These are phyloP conservation scores for Henningerozyma blattae DNA, from an alignment of 805 yeast genomes.

Conservation along the genomic window DNA sequence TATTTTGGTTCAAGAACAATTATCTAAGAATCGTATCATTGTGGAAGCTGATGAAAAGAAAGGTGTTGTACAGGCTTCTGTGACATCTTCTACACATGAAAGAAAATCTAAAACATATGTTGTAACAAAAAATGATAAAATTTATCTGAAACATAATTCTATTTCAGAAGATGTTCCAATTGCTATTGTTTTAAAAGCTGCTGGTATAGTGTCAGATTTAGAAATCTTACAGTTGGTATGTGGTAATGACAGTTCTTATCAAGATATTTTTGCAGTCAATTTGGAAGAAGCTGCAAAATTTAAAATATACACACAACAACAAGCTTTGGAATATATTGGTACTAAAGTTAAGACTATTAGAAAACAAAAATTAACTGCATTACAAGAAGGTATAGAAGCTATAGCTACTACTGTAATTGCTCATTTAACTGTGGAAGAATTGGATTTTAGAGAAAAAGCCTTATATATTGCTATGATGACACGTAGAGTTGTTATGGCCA, in stretches of 20 bases:
- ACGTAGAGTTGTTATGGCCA: constrained; percentile 88
- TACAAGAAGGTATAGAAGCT: constrained; percentile 95
- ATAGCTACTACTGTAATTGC: constrained; percentile 94
- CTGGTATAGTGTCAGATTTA: constrained; percentile 83
- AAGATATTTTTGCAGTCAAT: constrained; percentile 84
- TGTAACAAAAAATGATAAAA: constrained; percentile 78
- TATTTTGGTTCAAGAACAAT: constrained; percentile 90
- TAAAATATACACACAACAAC: constrained; percentile 82
- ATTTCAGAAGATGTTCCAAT: constrained; percentile 92
- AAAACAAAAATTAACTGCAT: constrained; percentile 67
- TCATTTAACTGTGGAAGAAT: constrained; percentile 72
- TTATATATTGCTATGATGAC: constrained; percentile 93
- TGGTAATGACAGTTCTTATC: constrained; percentile 79
- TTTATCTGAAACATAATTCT: constrained; percentile 89
- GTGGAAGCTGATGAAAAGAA: constrained; percentile 97
- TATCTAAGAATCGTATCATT: constrained; percentile 91
- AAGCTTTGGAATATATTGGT: constrained; percentile 87
- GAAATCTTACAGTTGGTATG: constrained; percentile 92
- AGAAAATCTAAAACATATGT: constrained; percentile 96
- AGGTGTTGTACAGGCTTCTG: constrained; percentile 91
- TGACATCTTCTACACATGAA: constrained; percentile 95
- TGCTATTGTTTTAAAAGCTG: constrained; percentile 85
- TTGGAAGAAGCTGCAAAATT: constrained; percentile 86
- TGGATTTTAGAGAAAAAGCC: constrained; percentile 90
- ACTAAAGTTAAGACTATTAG: constrained; percentile 84